Evolutionary conservation across 2,329 filamentous ascomycete genomes (phyloP), one percentile per base, ranked within the genome.

Genomic region (Cordyceps fumosorosea): DNA sequence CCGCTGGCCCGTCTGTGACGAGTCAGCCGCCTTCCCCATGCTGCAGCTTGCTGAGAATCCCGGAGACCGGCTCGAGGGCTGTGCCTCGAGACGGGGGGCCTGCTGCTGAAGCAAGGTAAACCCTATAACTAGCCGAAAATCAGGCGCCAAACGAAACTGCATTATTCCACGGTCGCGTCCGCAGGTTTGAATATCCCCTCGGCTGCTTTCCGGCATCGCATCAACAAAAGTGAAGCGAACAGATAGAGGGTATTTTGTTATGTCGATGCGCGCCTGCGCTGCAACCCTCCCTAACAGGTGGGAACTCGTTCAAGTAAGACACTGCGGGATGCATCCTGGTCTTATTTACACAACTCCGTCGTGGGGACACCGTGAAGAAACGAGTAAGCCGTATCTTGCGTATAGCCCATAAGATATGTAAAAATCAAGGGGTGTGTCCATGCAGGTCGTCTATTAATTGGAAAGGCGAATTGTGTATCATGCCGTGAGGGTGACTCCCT

Each of bases 11-110:
- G n/a, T 29, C 5, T 26, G 32, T 3, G 26, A 34, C 52, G 34
- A 55, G 42, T 34, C 55, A 44, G 55, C 29, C 32, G 44, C 29
- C 55, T 12, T 44, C 44, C 54, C 37, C 45, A 60, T 61, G 57
- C 67, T 70, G 69, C 69, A 67, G 64, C 63, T 59, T 66, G 64
- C 29, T 34, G 64, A 68, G 68, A 61, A 71, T 60, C 64, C 70
- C 70, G 70, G 72, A 70, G 53, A 67, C 70, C 70, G 69, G 65
- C 29, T 29, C 34, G 10, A 37, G 34, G 11, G 8, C 29, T 32
- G 29, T 32, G 29, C 8, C 12, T 1, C 12, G 11, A 14, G n/a
- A 18, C 3, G 18, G 22, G 3, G 18, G 51, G 20, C 5, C 10
- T 47, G 42, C 42, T 45, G 2, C 3, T 24, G 12, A 12, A 37